A percentile compares a stretch with the other conserved stretches of the same genome.
Conservation (phyloP, 1,284 basidiomycete genomes). For the Peniophora sp. region DNA sequence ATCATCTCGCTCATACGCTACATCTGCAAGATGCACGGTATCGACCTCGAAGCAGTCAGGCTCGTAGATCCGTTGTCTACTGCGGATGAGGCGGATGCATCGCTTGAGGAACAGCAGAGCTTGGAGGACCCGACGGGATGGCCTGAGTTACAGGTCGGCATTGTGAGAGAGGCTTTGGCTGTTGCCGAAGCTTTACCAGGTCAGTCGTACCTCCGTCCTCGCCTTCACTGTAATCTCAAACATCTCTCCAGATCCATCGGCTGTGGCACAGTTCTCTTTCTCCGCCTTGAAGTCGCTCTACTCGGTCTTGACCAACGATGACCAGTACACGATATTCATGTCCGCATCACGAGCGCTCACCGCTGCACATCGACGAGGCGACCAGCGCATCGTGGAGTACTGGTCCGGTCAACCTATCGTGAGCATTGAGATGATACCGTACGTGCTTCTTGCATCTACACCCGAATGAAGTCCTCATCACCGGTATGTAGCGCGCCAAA, state of each 20-base stretch:
- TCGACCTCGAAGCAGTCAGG: conserved; percentile 64
- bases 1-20: conserved; percentile 67
- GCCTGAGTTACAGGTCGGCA: conserved; percentile 88
- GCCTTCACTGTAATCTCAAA: no score
- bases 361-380: conserved; percentile 71
- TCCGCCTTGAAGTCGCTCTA: conserved; percentile 70
- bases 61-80: conserved; percentile 24
- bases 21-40: conserved; percentile 70
- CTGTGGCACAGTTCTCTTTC: conserved; percentile 71
- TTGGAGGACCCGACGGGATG: conserved; percentile 69
- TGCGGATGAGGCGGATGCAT: conserved; percentile 16
- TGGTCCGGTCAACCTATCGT: conserved; percentile 79
- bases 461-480: background rate
- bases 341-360: conserved; percentile 62
- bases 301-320: conserved; percentile 54
- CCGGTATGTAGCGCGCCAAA: conserved; percentile 49
- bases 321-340: conserved; percentile 73
- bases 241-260: conserved; percentile 59
- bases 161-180: conserved; percentile 84
- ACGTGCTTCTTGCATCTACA: conserved; percentile 19
- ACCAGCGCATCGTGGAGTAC: conserved; percentile 62
- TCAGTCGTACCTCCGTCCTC: conserved; percentile 24
- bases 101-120: conserved; percentile 24
- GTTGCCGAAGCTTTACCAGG: conserved; percentile 90
- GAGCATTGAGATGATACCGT: conserved; percentile 75